Conservation (phyloP, 2,329 filamentous ascomycete genomes). For the Colletotrichum viniferum region DNA sequence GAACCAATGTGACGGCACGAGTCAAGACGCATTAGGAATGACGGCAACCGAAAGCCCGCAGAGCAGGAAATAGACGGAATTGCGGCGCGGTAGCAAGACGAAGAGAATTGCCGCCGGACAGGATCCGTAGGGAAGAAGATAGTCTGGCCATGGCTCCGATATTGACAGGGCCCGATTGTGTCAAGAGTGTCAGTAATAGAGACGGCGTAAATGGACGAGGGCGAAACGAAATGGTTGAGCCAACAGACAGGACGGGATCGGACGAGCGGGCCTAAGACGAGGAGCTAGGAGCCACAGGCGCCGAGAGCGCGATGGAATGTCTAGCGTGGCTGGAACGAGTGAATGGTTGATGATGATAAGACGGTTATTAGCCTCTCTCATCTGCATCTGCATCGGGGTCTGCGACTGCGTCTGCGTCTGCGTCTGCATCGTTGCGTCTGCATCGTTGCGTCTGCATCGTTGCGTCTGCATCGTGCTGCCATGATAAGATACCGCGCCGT, state of each 20-base stretch:
- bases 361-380: background rate
- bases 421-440: too few relatives aligned
- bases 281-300: background rate
- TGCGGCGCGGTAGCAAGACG: background rate
- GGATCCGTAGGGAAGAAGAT: background rate
- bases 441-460: background rate
- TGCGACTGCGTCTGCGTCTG: background rate
- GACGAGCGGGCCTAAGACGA: background rate
- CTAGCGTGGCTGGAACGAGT: background rate
- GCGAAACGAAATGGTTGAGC: background rate
- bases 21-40: constrained; percentile 14
- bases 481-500: constrained; percentile 3
- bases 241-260: background rate
- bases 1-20: constrained; percentile 17
- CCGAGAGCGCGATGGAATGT: constrained; percentile 1
- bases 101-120: background rate
- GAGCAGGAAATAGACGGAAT: background rate
- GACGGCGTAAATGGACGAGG: background rate
- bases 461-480: background rate
- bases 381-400: background rate
- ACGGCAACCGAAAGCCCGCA: background rate
- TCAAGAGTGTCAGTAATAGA: background rate
- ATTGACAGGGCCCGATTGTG: background rate
- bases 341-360: background rate
- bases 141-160: background rate